These are phyloP conservation scores for Adansonia grandidieri DNA, from an alignment of 441 rosid genomes.

Conservation along the genomic window DNA sequence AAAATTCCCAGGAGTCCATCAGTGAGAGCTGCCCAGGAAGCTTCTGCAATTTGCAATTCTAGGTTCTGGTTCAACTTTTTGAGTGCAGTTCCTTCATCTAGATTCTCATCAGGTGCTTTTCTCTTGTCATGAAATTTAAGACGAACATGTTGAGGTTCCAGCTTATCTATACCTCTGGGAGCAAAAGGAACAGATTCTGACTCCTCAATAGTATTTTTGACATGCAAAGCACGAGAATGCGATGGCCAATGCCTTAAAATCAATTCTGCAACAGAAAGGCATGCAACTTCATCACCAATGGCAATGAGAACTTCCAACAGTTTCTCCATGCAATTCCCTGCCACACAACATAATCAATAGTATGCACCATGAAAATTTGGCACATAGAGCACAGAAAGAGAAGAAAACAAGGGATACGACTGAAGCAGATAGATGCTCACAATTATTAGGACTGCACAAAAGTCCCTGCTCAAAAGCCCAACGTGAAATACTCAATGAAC, in stretches of 20 bases:
- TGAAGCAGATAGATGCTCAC: conserved; percentile 49
- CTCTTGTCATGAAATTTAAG: conserved; percentile 92
- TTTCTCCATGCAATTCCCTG: conserved; percentile 99
- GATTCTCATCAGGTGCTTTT: conserved; percentile 62
- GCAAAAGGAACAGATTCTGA: conserved; percentile 80
- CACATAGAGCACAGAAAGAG: conserved; percentile 19
- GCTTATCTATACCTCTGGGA: conserved; percentile 95
- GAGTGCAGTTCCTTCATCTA: conserved; percentile 48
- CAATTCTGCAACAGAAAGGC: conserved; percentile 91
- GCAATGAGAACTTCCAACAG: conserved; percentile 98
- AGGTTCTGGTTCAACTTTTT: conserved; percentile 64
- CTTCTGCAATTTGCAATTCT: conserved; percentile 64
- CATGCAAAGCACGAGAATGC: conserved; percentile 93
- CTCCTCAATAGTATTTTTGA: conserved; percentile 79
- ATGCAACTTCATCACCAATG: conserved; percentile 97
- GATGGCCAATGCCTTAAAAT: conserved; percentile 99
- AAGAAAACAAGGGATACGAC: background rate
- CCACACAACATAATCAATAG: conserved; percentile 20
- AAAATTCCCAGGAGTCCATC: conserved; percentile 75
- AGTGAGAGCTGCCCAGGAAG: conserved; percentile 74
- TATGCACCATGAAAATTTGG: conserved; percentile 14
- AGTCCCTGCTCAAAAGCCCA: conserved; percentile 99
- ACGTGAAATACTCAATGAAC: conserved; percentile 84
- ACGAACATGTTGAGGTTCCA: conserved; percentile 83
- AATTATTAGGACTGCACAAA: conserved; percentile 96